Evolutionary conservation across 805 yeast genomes (phyloP), one percentile per base, ranked within the genome.

Genomic region (Teunomyces tritomae): DNA sequence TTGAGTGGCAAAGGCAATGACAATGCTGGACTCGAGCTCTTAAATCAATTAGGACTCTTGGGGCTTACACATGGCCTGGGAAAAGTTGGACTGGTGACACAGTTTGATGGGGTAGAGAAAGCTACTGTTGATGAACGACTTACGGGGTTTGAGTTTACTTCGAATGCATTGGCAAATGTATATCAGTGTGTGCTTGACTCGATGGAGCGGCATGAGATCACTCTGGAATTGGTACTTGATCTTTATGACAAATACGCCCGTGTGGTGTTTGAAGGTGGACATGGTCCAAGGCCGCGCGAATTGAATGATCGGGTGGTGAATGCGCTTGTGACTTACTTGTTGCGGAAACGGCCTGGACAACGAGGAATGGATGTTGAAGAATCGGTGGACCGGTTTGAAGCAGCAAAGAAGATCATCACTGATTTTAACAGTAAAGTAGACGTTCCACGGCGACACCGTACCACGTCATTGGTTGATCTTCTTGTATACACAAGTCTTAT

Each of bases 91-190:
- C 29, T 33, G 8, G 30, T 56, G 3, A 28, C 51, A 1, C 48
- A 50, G 24, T 50, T 56, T 11, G 53, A 53, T 1, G 39, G 34
- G 8, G 50, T 70, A 7, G 60, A 64, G 47, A 54, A 44, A 26
- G 76, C 75, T 0, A 64, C 61, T 27, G 54, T 71, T n/a, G 73
- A 69, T 41, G 45, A 52, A 4, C 54, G 53, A 26, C 55, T 65
- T 35, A 50, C 52, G 24, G 61, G 64, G 11, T 57, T 56, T 24
- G 44, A 53, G 6, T 46, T 66, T 27, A 54, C 57, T 8, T 57
- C 61, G 28, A 48, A 49, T 8, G 51, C 50, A 4, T 50, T 70
- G 28, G 51, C 57, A 11, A 54, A 52, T 9, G 55, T 70, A 10
- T 72, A 72, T 47, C 58, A 55, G 24, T 48, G 53, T 20, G 17